These are phyloP conservation scores for Epicoccum nigrum DNA, from an alignment of 2,329 filamentous ascomycete species.

Conservation along the genomic window DNA sequence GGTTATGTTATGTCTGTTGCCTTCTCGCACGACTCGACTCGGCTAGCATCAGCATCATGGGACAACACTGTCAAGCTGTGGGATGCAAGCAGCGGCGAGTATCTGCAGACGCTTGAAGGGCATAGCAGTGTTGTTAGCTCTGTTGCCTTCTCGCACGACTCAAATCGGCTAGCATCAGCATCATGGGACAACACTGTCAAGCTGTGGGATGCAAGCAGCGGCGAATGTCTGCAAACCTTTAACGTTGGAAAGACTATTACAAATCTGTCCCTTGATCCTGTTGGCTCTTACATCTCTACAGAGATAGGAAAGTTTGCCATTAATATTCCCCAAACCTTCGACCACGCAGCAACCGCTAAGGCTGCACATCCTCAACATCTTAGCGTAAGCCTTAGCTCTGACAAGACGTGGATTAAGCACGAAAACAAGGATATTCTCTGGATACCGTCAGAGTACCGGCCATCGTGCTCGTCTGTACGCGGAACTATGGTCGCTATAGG, in stretches of 20 bases:
- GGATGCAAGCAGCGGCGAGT: too few relatives aligned
- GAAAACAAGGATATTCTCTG: neutral
- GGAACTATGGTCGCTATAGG: too few relatives aligned
- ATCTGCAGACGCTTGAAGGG: neutral
- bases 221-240: neutral
- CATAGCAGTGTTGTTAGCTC: neutral
- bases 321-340: neutral
- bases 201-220: too few relatives aligned
- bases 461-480: too few relatives aligned
- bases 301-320: neutral
- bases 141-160: neutral
- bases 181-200: too few relatives aligned
- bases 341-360: neutral
- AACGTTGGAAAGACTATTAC: conserved; percentile 15
- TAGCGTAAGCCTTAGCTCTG: neutral
- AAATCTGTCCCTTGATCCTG: conserved; percentile 21
- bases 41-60: too few relatives aligned
- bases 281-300: conserved; percentile 6
- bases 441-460: conserved; percentile 3
- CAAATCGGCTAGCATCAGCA: too few relatives aligned
- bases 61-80: too few relatives aligned
- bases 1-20: too few relatives aligned
- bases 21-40: neutral
- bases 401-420: neutral
- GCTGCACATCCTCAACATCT: neutral